Percentiles rank a stretch among this genome's conserved stretches.
Evolutionary conservation across 345 rosid species (phyloP).

Genomic region (Hypericum androsaemum): DNA sequence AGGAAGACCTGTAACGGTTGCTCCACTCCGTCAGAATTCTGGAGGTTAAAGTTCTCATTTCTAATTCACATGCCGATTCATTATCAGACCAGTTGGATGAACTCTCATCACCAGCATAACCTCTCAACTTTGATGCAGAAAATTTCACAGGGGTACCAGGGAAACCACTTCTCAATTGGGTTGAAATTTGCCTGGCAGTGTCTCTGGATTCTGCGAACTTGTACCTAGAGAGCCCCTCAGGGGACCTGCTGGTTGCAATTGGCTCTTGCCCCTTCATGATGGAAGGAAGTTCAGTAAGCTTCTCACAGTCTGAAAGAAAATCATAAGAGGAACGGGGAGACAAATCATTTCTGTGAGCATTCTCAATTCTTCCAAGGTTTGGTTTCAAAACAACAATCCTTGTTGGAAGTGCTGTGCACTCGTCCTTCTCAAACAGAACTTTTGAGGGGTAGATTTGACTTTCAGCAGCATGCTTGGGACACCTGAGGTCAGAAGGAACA

Average conservation of each 20-base stretch:
- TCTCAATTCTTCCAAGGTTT: conserved; percentile 47
- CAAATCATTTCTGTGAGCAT: conserved; percentile 32
- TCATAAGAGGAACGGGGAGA: conserved; percentile 44
- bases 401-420: conserved; percentile 36
- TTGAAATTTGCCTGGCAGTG: conserved; percentile 52
- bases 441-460: conserved; percentile 25
- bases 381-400: conserved; percentile 92
- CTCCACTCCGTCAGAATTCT: conserved; percentile 36
- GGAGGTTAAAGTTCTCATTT: conserved; percentile 30
- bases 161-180: conserved; percentile 45
- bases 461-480: conserved; percentile 24
- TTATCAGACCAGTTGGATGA: conserved; percentile 53
- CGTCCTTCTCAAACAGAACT: conserved; percentile 31
- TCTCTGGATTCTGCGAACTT: conserved; percentile 58
- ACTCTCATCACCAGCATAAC: conserved; percentile 75
- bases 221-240: conserved; percentile 38
- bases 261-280: conserved; percentile 24
- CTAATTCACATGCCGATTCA: conserved; percentile 66
- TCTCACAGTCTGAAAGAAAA: conserved; percentile 34
- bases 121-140: conserved; percentile 43
- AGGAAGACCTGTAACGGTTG: conserved; percentile 27
- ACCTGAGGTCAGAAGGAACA: conserved; percentile 22
- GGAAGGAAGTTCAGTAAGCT: conserved; percentile 26
- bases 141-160: conserved; percentile 31
- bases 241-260: conserved; percentile 33